Evolutionary conservation across 805 yeast genomes (phyloP), one percentile per base, ranked within the genome.

Genomic region (Nakazawaea pomicola): DNA sequence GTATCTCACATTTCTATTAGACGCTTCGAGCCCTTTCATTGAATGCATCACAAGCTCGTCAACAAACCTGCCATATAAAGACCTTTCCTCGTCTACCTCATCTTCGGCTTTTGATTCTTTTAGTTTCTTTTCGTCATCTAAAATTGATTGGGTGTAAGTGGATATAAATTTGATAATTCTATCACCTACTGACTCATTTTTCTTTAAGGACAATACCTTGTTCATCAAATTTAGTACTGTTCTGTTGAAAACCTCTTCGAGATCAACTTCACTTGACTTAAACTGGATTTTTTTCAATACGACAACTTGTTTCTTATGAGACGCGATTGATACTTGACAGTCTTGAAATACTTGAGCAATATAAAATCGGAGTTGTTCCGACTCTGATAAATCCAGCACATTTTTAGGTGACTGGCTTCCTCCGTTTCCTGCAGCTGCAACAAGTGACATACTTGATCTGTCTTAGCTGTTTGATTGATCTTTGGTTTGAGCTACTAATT

Each of bases 21-120:
- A 75, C 10, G 95, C 83, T 46, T 81, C 86, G 1, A 84, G 69
- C 1, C 97, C 97, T 44, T 80, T 68, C n/a, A 84, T 59, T 28
- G 89, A 61, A 57, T 85, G 91, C 16, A 75, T 68, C 2, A 87
- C 70, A 21, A 88, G 57, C 42, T 62, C 64, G 43, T 78, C 80
- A 10, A 83, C 71, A 52, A 88, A 84, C 16, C 68, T 61, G 2
- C 74, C 56, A 33, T 74, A 69, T 4, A 67, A 18, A n/a, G 54
- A 8, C 52, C 51, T 6, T 19, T 64, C 68, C 2, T 68, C 76
- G 3, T 32, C 24, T 15, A 9, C 15, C 4, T 38, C 30, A 9
- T 53, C 60, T 23, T 10, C 25, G 7, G 10, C 25, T 23, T 23
- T 23, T n/a, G n/a, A n/a, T n/a, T n/a, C n/a, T n/a, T n/a, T n/a